phyloP scores from a whole-genome alignment of 257 asterid species.

The Solanum sitiens region DNA sequence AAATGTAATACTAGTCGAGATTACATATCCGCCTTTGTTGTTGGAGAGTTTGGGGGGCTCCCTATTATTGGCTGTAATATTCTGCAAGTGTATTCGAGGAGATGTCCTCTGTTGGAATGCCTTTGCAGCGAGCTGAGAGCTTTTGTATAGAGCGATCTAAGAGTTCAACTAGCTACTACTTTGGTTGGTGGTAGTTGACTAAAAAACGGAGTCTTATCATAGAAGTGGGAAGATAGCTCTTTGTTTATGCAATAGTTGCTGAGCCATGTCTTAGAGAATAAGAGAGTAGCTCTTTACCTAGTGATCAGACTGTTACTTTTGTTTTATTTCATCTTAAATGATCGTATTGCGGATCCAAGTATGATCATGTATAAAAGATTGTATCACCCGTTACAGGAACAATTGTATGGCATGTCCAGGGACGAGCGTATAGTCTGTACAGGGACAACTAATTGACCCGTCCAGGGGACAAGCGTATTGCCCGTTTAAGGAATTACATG shows the following conservation, averaged over 20 bases:
- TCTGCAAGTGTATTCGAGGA: neutral
- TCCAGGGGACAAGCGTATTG: neutral
- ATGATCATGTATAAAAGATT: neutral
- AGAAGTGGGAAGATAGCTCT: neutral
- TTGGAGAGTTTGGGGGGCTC: neutral
- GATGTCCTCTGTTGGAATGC: neutral
- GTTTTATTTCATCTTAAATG: neutral
- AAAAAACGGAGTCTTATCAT: neutral
- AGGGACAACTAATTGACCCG: neutral
- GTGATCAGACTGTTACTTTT: neutral
- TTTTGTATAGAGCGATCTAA: neutral
- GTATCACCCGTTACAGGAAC: neutral
- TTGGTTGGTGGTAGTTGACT: neutral
- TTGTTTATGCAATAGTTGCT: neutral
- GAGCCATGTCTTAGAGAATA: neutral
- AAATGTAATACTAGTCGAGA: neutral
- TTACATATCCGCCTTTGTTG: neutral
- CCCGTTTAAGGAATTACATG: neutral
- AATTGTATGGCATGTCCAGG: neutral
- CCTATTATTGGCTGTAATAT: neutral
- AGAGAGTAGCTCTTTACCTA: neutral
- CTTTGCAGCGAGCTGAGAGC: neutral
- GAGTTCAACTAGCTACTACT: neutral
- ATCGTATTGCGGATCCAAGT: neutral
- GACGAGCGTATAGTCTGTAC: too few relatives aligned